Conservation (phyloP, 208 protist genomes). For the Leishmania martiniquensis region DNA sequence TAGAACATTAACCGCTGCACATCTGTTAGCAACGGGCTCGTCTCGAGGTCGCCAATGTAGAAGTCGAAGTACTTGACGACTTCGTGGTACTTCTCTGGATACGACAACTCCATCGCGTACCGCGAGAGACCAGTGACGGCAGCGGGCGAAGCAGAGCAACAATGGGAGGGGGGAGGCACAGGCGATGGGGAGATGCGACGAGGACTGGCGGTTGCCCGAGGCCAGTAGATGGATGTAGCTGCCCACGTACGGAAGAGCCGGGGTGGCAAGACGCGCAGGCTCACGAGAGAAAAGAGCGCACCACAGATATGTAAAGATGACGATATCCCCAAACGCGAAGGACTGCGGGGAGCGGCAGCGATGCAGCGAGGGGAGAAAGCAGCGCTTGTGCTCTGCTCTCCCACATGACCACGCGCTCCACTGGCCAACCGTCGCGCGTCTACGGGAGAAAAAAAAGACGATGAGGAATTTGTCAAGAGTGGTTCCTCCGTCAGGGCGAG, state of each 20-base stretch:
- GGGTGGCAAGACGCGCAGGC: neutral
- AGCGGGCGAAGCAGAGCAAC: neutral
- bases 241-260: neutral
- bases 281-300: neutral
- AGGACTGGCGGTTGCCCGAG: neutral
- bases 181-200: neutral
- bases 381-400: neutral
- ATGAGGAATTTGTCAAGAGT: neutral
- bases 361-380: neutral
- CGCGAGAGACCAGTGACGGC: neutral
- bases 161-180: neutral
- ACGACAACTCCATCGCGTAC: slow-evolving; percentile 54
- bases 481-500: neutral
- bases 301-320: neutral
- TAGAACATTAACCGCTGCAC: slow-evolving; percentile 76
- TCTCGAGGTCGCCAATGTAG: slow-evolving; percentile 63
- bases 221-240: neutral
- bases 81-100: slow-evolving; percentile 72
- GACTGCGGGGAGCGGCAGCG: neutral
- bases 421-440: neutral
- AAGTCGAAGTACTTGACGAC: slow-evolving; percentile 60
- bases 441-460: neutral
- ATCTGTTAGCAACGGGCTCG: slow-evolving; percentile 45
- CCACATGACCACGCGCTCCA: neutral
- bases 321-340: neutral